These are phyloP conservation scores for Aspergillus awamori DNA, from an alignment of 2,329 filamentous ascomycete genomes.

Conservation along the genomic window DNA sequence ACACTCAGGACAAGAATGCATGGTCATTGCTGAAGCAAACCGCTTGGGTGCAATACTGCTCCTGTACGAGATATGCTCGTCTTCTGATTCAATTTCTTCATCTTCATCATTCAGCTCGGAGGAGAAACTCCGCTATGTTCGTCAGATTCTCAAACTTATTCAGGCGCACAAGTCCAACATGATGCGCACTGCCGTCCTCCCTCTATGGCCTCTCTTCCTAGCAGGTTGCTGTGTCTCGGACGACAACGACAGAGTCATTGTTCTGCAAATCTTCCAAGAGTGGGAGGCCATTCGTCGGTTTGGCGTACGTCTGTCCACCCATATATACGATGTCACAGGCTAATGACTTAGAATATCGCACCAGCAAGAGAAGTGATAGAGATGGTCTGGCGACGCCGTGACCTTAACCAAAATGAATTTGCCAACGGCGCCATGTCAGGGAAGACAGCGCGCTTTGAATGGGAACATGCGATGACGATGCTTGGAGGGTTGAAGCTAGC, in stretches of 20 bases:
- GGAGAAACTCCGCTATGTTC: background rate
- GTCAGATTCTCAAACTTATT: background rate
- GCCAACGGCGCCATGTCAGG: constrained; percentile 25
- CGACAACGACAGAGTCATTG: constrained; percentile 26
- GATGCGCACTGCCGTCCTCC: constrained; percentile 27
- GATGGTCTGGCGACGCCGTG: constrained; percentile 33
- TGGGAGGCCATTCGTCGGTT: constrained; percentile 26
- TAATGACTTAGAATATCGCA: constrained; percentile 25
- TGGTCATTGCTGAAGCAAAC: background rate
- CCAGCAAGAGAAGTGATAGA: constrained; percentile 31
- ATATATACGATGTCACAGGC: background rate
- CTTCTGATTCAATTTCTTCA: background rate
- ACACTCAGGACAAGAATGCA: background rate
- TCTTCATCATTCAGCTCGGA: background rate
- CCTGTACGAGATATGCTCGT: background rate
- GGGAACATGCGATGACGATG: constrained; percentile 30
- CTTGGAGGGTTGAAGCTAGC: constrained; percentile 31
- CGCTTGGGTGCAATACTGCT: background rate
- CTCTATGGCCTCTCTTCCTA: constrained; percentile 33
- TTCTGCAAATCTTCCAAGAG: constrained; percentile 28
- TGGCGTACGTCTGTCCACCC: constrained; percentile 19
- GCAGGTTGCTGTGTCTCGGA: constrained; percentile 28
- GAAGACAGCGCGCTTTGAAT: constrained; percentile 22
- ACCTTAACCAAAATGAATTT: constrained; percentile 15
- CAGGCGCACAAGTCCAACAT: constrained; percentile 13